Evolutionary conservation across 2,329 filamentous ascomycete species (phyloP).

Genomic region (Colletotrichum sp.): DNA sequence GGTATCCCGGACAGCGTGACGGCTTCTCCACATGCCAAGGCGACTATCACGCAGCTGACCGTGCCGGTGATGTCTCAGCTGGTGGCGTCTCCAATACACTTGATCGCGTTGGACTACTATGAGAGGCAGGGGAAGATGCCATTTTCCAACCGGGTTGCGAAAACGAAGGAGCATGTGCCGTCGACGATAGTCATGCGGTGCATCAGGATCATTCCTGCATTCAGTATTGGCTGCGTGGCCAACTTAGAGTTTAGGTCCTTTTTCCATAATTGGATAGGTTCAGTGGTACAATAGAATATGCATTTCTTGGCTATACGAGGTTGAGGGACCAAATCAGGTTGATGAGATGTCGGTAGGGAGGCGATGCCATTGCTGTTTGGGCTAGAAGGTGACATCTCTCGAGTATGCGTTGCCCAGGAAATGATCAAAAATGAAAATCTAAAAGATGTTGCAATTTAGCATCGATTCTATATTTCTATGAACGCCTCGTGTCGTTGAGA

Average conservation of each 20-base stretch:
- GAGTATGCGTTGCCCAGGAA: fast-evolving
- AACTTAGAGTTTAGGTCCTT: conserved; percentile 25
- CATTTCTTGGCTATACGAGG: background rate
- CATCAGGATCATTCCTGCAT: conserved; percentile 33
- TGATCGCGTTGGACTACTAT: conserved; percentile 25
- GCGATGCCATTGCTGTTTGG: background rate
- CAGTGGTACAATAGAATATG: background rate
- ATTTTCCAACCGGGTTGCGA: conserved; percentile 22
- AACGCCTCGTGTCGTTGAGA: conserved; percentile 42
- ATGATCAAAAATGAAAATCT: fast-evolving
- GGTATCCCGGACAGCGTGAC: conserved; percentile 30
- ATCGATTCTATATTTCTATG: background rate
- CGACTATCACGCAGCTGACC: conserved; percentile 30
- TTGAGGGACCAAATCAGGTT: fast-evolving
- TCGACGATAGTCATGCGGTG: conserved; percentile 32
- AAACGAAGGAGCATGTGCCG: conserved; percentile 26
- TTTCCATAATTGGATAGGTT: background rate
- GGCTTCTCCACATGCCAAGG: conserved; percentile 27
- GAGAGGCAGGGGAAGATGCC: conserved; percentile 26
- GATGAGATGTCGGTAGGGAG: background rate
- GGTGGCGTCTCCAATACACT: conserved; percentile 33
- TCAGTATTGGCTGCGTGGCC: conserved; percentile 32
- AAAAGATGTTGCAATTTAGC: fast-evolving
- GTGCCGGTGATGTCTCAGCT: conserved; percentile 34
- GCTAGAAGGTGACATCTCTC: background rate